phyloP scores from a whole-genome alignment of 768 basidiomycete species.

The Holtermannia corniformis region DNA sequence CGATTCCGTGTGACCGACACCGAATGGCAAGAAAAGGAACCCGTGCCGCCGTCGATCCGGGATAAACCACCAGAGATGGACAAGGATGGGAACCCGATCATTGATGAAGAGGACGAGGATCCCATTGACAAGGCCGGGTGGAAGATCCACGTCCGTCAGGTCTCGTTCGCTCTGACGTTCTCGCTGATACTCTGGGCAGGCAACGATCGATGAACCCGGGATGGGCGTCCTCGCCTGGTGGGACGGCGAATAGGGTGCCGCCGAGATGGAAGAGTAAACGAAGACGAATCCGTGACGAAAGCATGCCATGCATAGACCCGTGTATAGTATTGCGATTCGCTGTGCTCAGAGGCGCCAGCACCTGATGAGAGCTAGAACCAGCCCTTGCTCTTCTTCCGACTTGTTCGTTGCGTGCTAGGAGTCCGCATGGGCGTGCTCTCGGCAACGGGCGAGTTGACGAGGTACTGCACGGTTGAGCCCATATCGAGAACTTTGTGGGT shows the following conservation, averaged over 20 bases:
- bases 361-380: not conserved
- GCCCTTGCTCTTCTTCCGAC: not conserved
- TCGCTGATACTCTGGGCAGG: conserved; percentile 19
- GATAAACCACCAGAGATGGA: conserved; percentile 12
- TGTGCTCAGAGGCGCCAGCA: too few species aligned
- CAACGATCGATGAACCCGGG: conserved; percentile 42
- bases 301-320: not conserved
- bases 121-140: conserved; percentile 39
- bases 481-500: not conserved
- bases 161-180: not conserved
- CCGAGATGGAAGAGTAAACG: conserved; percentile 10
- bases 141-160: conserved; percentile 35
- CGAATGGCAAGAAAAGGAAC: conserved; percentile 40
- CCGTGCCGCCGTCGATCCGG: conserved; percentile 22
- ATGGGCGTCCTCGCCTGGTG: conserved; percentile 44
- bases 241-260: conserved; percentile 23
- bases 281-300: not conserved
- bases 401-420: not conserved
- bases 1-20: conserved; percentile 39
- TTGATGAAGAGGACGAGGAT: conserved; percentile 18
- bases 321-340: not conserved
- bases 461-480: not conserved
- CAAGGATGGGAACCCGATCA: conserved; percentile 8
- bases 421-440: not conserved
- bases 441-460: not conserved